These are phyloP conservation scores for Aspergillus sp. DNA, from an alignment of 2,329 filamentous ascomycete genomes.

Conservation along the genomic window DNA sequence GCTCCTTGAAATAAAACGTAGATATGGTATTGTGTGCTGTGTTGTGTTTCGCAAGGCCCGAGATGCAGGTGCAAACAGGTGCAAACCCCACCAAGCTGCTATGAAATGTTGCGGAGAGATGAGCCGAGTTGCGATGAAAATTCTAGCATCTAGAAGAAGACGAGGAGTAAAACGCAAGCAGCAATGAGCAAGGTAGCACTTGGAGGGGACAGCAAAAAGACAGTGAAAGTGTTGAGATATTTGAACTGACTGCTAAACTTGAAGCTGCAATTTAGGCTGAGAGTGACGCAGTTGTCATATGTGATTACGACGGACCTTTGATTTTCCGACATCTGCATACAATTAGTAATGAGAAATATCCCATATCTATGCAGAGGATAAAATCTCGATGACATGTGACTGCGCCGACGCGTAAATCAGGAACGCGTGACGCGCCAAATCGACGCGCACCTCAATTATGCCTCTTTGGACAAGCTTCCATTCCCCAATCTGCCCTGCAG, in stretches of 20 bases:
- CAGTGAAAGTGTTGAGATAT: background rate
- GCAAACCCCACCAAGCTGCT: constrained; percentile 29
- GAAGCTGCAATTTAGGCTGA: constrained; percentile 14
- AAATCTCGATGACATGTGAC: constrained; percentile 5
- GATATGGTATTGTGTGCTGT: constrained; percentile 5
- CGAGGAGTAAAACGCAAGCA: background rate
- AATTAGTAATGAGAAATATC: background rate
- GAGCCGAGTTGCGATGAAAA: background rate
- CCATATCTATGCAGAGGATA: background rate
- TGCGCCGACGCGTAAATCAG: background rate
- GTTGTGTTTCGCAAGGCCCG: constrained; percentile 1
- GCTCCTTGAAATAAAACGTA: background rate
- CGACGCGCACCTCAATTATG: constrained; percentile 24
- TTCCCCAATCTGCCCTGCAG: background rate
- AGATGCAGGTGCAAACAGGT: constrained; percentile 35
- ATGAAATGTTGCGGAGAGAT: background rate
- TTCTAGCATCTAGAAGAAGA: constrained; percentile 1
- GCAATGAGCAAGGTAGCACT: background rate
- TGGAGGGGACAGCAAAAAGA: background rate
- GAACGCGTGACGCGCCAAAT: constrained; percentile 20
- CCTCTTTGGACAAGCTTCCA: constrained; percentile 22
- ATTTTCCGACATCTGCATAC: constrained; percentile 9
- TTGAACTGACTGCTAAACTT: background rate
- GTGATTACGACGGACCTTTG: constrained; percentile 8
- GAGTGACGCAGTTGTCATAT: constrained; percentile 24